Base-by-base conservation (phyloP, 805 yeast species). In the Ogataea paraovalis region DNA sequence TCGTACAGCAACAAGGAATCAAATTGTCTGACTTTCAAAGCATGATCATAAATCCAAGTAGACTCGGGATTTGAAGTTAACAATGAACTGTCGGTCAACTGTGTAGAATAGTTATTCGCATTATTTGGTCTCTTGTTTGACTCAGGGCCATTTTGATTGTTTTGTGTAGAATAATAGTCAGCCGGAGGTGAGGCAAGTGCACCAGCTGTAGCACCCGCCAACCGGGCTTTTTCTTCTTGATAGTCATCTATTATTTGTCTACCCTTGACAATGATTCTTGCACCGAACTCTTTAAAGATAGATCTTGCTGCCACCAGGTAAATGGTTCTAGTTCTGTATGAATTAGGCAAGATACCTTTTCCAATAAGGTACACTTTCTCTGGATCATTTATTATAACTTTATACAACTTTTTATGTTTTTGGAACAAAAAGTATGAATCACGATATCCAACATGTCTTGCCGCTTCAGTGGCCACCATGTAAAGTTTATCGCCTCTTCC, bases 401-500 rank as follows among this genome's bases (percentile, higher is more conserved):
- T 89, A 70, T 76, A 84, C 44, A 94, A 71, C 43, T 79, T 73
- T 43, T 82, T 78, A 68, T 92, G 96, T 43, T 90, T 86, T 62
- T 91, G 96, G 69, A 92, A 90, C 50, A 92, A 73, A 45, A 90
- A 72, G 60, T 92, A 90, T 2, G 96, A 87, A 62, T 92, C 97
- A 56, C 97, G 77, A 69, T 90, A 87, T 3, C 97, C 98, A 51
- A 92, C 89, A 59, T 92, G 82, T 56, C 98, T 78, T 1, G 99
- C 97, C 2, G 97, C 96, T 62, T 94, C 99, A 0, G 98, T 91
- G 2, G 96, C 84, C 42, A 94, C 78, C 96, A 92, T 91, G 66
- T 80, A 94, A 48, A 83, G 73, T 54, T 83, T 75, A 19, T 81
- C 79, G 8, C 96, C 97, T 46, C 80, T 73, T 4, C 80, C 83